Evolutionary conservation across 257 asterid genomes (phyloP).

Genomic region (Lycium barbarum): DNA sequence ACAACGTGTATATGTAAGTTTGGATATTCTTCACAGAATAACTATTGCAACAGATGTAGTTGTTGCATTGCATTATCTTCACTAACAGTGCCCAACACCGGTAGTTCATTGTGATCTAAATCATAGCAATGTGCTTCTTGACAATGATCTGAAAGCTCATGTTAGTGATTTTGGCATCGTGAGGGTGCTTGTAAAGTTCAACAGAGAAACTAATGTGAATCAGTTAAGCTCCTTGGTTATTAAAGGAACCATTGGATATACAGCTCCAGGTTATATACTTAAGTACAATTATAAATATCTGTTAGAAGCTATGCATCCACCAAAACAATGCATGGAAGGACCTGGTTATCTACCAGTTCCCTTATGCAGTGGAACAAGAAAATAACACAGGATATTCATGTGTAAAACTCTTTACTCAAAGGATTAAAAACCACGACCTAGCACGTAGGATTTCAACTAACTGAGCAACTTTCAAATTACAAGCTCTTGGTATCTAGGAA

Average conservation of each 20-base stretch:
- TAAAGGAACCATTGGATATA: slow-evolving; percentile 57
- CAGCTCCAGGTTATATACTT: slow-evolving; percentile 69
- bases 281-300: no score
- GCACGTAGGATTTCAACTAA: no score
- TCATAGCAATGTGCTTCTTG: slow-evolving; percentile 61
- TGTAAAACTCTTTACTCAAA: no score
- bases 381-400: no score
- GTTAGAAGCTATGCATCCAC: no score
- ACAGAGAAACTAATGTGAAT: slow-evolving; percentile 28
- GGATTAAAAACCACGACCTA: no score
- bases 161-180: slow-evolving; percentile 64
- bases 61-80: slow-evolving; percentile 53
- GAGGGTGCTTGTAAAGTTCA: slow-evolving; percentile 34
- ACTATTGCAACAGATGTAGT: slow-evolving; percentile 48
- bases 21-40: slow-evolving; percentile 46
- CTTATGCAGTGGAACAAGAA: no score
- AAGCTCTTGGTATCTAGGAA: no score
- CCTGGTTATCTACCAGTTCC: no score
- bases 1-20: neutral
- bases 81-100: slow-evolving; percentile 43
- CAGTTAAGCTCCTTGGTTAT: slow-evolving; percentile 48
- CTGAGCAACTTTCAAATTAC: no score
- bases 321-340: no score
- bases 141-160: slow-evolving; percentile 44
- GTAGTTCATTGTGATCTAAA: slow-evolving; percentile 59